These are phyloP conservation scores for Rhazya stricta DNA, from an alignment of 257 asterid genomes.

Conservation along the genomic window DNA sequence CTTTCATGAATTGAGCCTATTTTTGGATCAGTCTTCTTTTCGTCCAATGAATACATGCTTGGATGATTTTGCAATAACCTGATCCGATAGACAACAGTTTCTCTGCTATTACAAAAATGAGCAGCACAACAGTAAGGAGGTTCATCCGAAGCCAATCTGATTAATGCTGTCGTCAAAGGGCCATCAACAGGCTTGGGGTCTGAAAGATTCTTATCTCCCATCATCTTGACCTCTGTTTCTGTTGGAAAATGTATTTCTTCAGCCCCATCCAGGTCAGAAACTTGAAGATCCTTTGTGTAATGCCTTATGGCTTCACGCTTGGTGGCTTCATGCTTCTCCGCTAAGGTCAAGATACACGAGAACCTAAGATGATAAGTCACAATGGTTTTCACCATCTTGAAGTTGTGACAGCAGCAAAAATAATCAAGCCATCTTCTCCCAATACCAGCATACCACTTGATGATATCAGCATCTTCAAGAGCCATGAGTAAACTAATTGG, in stretches of 20 bases:
- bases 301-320: conserved; percentile 67
- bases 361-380: conserved; percentile 77
- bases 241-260: conserved; percentile 61
- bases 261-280: conserved; percentile 28
- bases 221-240: conserved; percentile 69
- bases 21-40: conserved; percentile 33
- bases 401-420: conserved; percentile 84
- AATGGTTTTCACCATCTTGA: conserved; percentile 53
- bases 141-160: conserved; percentile 66
- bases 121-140: conserved; percentile 53
- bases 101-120: conserved; percentile 59
- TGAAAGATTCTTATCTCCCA: conserved; percentile 62
- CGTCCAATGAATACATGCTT: conserved; percentile 23
- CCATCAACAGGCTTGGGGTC: conserved; percentile 85
- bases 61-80: conserved; percentile 45
- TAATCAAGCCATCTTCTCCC: conserved; percentile 85
- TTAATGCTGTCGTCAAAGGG: conserved; percentile 47
- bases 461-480: conserved; percentile 76
- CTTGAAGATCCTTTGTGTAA: conserved; percentile 74
- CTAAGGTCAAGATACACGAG: conserved; percentile 78
- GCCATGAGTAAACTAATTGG: conserved; percentile 64
- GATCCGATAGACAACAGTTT: conserved; percentile 56
- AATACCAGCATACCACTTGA: conserved; percentile 92
- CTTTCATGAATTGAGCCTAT: conserved; percentile 57
- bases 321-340: conserved; percentile 86